Base-by-base conservation (phyloP, 768 basidiomycete genomes). In the Xerocomellus amylosporus region DNA sequence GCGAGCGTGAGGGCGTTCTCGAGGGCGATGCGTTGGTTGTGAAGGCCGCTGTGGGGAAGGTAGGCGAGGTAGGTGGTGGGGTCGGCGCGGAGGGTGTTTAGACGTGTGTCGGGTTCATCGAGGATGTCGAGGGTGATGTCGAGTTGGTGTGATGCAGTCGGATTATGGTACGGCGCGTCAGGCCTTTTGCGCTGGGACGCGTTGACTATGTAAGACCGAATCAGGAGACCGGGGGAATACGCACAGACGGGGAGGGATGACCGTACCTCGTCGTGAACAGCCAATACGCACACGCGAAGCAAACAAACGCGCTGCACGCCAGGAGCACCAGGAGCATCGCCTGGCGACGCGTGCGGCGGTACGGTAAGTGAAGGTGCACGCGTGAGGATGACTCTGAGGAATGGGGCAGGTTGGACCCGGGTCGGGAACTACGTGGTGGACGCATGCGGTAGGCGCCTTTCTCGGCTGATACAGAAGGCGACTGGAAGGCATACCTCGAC, bases 1-100 rank as follows among this genome's bases (percentile, higher is more conserved):
- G 90, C 78, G 47, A 93, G 79, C n/a, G 85, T 75, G 19, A 92
- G 78, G 3, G 88, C 91, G 62, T 93, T 93, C 72, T 93, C 88
- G 56, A 93, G 79, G 17, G 88, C 85, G 59, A 93, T 90, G 33
- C 90, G 85, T 71, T 93, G 89, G 68, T 90, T 93, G 70, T 93
- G 88, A 59, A 89, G 87, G 4, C 89, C 88, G 58, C 87, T 89
- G 66, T 93, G 90, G 13, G 90, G 90, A 19, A 93, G 75, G 67
- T 90, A 93, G 19, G 88, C 77, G 19, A 93, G 70, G 67, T 79
- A 93, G 49, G 66, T 73, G 56, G 68, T 52, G 2, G 59, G 58
- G 51, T 72, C 66, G 2, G 44, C 46, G 20, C 51, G 56, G 42
- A 61, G 52, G 1, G 34, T 13, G 9, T 33, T 3, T 17, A 63